A percentile compares a stretch with the other conserved stretches of the same genome.
These are phyloP conservation scores for Fusarium haematococcum DNA, from an alignment of 2,329 filamentous ascomycete genomes.

Conservation along the genomic window DNA sequence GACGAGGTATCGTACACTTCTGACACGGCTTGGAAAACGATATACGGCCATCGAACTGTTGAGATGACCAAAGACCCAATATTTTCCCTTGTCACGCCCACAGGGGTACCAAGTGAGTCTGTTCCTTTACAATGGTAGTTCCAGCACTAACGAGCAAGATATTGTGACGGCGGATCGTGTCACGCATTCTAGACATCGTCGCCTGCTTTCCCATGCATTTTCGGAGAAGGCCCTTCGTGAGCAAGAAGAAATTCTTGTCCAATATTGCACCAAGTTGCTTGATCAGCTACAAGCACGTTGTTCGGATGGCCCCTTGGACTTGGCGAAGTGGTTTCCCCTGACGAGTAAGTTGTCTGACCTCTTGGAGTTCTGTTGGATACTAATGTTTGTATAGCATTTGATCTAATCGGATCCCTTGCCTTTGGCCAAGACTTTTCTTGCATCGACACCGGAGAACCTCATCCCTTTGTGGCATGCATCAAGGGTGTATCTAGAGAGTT, in stretches of 20 bases:
- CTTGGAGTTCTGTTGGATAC: no score
- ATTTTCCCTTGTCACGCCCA: slow-evolving; percentile 34
- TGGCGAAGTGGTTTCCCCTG: slow-evolving; percentile 30
- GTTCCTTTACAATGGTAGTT: neutral
- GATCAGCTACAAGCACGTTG: slow-evolving; percentile 17
- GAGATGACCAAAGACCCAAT: slow-evolving; percentile 37
- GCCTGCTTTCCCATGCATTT: slow-evolving; percentile 32
- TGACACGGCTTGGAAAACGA: slow-evolving; percentile 28
- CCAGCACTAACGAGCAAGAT: slow-evolving; percentile 11
- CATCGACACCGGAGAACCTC: slow-evolving; percentile 30
- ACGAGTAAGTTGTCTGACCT: slow-evolving; percentile 14
- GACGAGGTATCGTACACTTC: slow-evolving; percentile 34
- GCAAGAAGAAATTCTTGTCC: slow-evolving; percentile 28
- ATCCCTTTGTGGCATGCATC: slow-evolving; percentile 36
- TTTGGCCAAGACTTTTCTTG: slow-evolving; percentile 36
- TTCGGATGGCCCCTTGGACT: slow-evolving; percentile 14
- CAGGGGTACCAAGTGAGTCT: slow-evolving; percentile 31
- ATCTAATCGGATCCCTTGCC: slow-evolving; percentile 36
- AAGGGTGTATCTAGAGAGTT: slow-evolving; percentile 29
- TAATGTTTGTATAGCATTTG: slow-evolving; percentile 18
- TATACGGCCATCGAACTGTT: slow-evolving; percentile 27
- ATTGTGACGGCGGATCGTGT: slow-evolving; percentile 34
- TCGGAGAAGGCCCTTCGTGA: slow-evolving; percentile 37
- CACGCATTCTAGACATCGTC: slow-evolving; percentile 30
- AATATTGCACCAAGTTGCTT: slow-evolving; percentile 30